Evolutionary conservation across 106 monocot genomes (phyloP).

Genomic region (Apostasia ramifera): DNA sequence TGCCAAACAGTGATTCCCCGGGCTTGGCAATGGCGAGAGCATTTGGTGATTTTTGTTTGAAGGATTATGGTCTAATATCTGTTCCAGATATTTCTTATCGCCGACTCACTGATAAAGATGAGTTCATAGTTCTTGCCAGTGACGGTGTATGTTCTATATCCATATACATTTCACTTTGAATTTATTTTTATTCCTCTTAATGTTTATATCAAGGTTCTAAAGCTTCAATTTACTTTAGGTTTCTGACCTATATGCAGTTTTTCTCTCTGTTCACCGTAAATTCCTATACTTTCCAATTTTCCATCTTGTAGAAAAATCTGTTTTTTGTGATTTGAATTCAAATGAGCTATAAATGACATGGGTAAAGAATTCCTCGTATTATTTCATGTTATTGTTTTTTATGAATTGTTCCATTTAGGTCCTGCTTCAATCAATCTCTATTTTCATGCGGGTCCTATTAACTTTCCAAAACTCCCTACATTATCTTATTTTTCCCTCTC

Average conservation of each 20-base stretch:
- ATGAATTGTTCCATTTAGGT: too few relatives aligned
- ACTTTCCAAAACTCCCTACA: too few relatives aligned
- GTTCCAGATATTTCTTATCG: conserved; percentile 31
- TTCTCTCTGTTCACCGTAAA: neutral
- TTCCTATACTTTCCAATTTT: too few relatives aligned
- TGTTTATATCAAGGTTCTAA: neutral
- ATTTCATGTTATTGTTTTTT: too few relatives aligned
- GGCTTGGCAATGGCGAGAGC: conserved; percentile 42
- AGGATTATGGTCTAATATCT: conserved; percentile 32
- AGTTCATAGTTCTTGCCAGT: conserved; percentile 33
- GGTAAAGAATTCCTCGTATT: too few relatives aligned
- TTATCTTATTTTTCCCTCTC: too few relatives aligned
- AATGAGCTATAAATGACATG: too few relatives aligned
- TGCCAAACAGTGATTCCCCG: conserved; percentile 28
- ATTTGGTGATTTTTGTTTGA: conserved; percentile 35
- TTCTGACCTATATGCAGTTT: neutral
- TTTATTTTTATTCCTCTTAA: neutral
- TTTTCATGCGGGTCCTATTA: too few relatives aligned
- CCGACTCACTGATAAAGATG: conserved; percentile 23
- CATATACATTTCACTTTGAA: neutral
- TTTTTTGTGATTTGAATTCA: too few relatives aligned
- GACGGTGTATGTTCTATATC: conserved; percentile 24
- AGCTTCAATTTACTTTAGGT: neutral
- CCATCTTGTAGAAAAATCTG: too few relatives aligned
- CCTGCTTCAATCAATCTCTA: too few relatives aligned